Percentiles rank a stretch among this genome's conserved stretches.
Conservation (phyloP, 345 rosid species). For the Eucalyptus albens region DNA sequence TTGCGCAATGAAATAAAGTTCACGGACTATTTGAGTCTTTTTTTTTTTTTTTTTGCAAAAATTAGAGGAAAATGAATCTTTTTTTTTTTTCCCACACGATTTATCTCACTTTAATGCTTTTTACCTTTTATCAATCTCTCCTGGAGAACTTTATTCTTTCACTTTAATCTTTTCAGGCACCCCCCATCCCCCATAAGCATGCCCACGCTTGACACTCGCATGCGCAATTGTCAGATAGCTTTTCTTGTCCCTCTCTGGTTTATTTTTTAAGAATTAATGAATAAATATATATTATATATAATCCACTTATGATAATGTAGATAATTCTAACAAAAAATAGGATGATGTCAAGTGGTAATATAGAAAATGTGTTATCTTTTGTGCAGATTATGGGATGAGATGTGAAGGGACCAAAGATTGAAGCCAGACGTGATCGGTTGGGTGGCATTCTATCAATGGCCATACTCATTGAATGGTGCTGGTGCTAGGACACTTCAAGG, state of each 20-base stretch:
- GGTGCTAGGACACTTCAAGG: neutral
- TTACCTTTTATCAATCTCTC: neutral
- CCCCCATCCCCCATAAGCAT: neutral
- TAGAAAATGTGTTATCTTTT: neutral
- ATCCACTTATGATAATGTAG: neutral
- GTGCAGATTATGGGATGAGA: neutral
- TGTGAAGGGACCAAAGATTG: neutral
- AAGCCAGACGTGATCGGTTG: neutral
- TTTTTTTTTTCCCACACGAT: neutral
- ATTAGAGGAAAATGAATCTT: neutral
- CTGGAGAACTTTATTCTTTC: neutral
- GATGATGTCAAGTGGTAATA: neutral
- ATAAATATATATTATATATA: neutral
- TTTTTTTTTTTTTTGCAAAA: neutral
- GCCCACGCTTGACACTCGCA: neutral
- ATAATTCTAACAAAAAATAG: neutral
- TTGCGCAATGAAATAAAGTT: fast-evolving
- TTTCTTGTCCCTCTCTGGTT: neutral
- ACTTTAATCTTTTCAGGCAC: neutral
- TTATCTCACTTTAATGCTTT: neutral
- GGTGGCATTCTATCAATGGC: neutral
- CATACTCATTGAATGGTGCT: neutral
- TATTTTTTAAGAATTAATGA: neutral
- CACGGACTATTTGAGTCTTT: neutral
- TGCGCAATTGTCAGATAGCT: neutral